These are phyloP conservation scores for Fusarium humuli DNA, from an alignment of 2,329 filamentous ascomycete genomes.

Conservation along the genomic window DNA sequence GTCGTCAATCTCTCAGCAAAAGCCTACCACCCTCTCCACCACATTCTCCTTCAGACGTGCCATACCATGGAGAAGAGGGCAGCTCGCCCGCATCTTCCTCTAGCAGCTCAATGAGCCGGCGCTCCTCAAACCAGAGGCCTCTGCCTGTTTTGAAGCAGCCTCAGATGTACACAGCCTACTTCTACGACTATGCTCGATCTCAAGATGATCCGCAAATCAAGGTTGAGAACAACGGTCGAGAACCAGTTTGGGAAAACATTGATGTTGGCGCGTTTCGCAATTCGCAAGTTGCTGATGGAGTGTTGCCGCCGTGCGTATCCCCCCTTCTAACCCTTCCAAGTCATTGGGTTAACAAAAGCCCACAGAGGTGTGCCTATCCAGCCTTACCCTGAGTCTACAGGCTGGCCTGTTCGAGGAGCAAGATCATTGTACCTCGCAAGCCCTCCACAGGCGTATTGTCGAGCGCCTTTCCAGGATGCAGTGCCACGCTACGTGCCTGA, in stretches of 20 bases:
- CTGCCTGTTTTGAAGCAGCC: slow-evolving; percentile 26
- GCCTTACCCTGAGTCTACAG: slow-evolving; percentile 10
- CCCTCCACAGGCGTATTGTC: slow-evolving; percentile 7
- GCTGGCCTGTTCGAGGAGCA: slow-evolving; percentile 27
- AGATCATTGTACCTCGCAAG: slow-evolving; percentile 5
- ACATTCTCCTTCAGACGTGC: slow-evolving; percentile 18
- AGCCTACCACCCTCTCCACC: slow-evolving; percentile 35
- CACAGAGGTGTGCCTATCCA: slow-evolving; percentile 18
- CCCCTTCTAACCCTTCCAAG: neutral
- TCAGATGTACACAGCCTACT: slow-evolving; percentile 8
- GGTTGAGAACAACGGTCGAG: slow-evolving; percentile 2
- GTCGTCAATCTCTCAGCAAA: slow-evolving; percentile 20
- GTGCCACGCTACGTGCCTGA: slow-evolving; percentile 23
- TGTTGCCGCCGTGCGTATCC: slow-evolving; percentile 32
- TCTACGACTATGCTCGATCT: slow-evolving; percentile 7
- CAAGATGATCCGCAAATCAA: slow-evolving; percentile 16
- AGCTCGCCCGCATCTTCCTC: slow-evolving; percentile 28
- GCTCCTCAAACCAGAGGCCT: slow-evolving; percentile 35
- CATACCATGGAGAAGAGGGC: neutral
- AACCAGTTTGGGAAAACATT: slow-evolving; percentile 10
- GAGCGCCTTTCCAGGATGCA: slow-evolving; percentile 10
- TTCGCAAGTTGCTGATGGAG: slow-evolving; percentile 6
- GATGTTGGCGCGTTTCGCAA: slow-evolving; percentile 9
- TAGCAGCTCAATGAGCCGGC: slow-evolving; percentile 17
- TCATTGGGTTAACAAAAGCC: slow-evolving; percentile 10